Conservation (phyloP, 176 grass and related monocot species). For the Oropetium thomaeum region DNA sequence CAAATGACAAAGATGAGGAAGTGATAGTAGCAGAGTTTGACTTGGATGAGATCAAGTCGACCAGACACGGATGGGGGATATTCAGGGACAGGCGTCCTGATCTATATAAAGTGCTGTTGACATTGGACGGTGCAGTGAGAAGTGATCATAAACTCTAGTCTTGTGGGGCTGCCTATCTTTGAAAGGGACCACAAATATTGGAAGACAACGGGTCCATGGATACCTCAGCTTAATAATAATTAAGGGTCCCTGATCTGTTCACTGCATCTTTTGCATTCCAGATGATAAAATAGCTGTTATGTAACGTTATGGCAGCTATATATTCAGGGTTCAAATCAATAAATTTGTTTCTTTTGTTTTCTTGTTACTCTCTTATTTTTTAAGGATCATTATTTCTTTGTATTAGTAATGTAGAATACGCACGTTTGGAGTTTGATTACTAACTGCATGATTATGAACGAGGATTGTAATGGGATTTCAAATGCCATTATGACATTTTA, state of each 20-base stretch:
- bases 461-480: slow-evolving; percentile 1
- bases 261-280: not conserved
- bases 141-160: slow-evolving; percentile 8
- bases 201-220: slow-evolving; percentile 11
- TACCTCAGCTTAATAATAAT: not conserved
- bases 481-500: not conserved
- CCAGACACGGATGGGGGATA: slow-evolving; percentile 76
- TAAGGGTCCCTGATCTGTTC: not conserved
- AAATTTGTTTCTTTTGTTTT: not conserved
- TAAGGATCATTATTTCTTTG: not conserved
- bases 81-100: slow-evolving; percentile 87
- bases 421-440: not conserved
- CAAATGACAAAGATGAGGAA: slow-evolving; percentile 81
- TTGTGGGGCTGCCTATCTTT: not conserved
- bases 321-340: not conserved
- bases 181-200: slow-evolving; percentile 2
- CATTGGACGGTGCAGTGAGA: slow-evolving; percentile 67
- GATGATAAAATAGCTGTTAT: not conserved
- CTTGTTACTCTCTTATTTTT: not conserved
- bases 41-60: slow-evolving; percentile 71
- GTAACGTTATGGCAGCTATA: not conserved
- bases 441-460: not conserved
- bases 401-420: not conserved
- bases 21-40: slow-evolving; percentile 76
- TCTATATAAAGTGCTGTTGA: slow-evolving; percentile 76